Base-by-base conservation (phyloP, 768 basidiomycete genomes). In the Tricholoma flavovirens region DNA sequence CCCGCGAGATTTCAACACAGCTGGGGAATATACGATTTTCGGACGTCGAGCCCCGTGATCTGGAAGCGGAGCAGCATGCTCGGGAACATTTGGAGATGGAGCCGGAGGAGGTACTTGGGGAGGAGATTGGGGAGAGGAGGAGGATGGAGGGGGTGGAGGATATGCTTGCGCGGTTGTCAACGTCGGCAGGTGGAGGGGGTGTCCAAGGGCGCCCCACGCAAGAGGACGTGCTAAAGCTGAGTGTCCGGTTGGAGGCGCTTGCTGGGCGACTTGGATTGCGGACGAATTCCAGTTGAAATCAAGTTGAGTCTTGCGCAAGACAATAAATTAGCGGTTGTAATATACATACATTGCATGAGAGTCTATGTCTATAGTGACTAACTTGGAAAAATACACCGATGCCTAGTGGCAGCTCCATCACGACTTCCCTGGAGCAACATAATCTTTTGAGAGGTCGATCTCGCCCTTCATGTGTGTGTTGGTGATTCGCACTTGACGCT, bases 381-480 rank as follows among this genome's bases (percentile, higher is more conserved):
- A 46, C 17, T 40, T 40, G 17, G 38, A 19, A 45, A 22, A 11
- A 24, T 46, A 24, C 15, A 9, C 45, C 24, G 24, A 26, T 46
- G 12, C 10, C 45, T 21, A 46, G 24, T 10, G 12, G 14, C 11
- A 45, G 14, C 15, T 29, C 26, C n/a, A 11, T 46, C 49, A 57
- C 65, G 48, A 74, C 62, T 75, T 76, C 22, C 69, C 69, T 43
- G 74, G 72, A 46, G 70, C 69, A 42, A 70, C 70, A 67, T 83
- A 91, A 64, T 93, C 90, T 59, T 81, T 82, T 45, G 86, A 84
- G 50, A 96, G 71, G 71, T 96, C 93, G 74, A 97, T 88, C 64
- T 88, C 84, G 17, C 85, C 88, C 66, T 83, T 89, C 68, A 94
- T 71, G 75, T 96, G 93, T 3, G 87, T 84, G 64, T 96, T 97